Evolutionary conservation across 805 yeast genomes (phyloP), one percentile per base, ranked within the genome.

Genomic region (Candida nonsorbophila): DNA sequence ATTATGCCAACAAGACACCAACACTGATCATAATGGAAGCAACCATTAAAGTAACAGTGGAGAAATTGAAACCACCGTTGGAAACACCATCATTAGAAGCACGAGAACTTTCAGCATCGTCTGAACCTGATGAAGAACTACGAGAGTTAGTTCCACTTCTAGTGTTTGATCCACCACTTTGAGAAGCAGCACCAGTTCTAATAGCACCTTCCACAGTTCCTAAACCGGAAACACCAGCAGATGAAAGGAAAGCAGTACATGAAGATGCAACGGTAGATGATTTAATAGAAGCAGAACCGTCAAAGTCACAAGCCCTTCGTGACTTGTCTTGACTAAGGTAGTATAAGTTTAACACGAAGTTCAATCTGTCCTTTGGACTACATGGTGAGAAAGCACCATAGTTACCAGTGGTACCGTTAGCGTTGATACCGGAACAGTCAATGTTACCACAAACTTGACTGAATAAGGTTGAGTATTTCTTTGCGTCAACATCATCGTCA

Each of bases 151-250:
- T 36, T 20, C 44, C 42, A 25, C 53, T 36, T 14, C 40, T 38
- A 9, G 55, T 33, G 22, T 39, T 45, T 31, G 55, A 33, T 26
- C 41, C 40, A 20, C 41, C 49, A 20, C 64, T 34, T 20, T 40
- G 39, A 28, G 43, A 30, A 29, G 47, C 43, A 32, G 54, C 47
- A n/a, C n/a, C n/a, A n/a, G n/a, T n/a, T 22, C 35, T 33, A 22
- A 55, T 32, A 15, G 55, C 36, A 24, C 58, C 65, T 26, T 55
- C 49, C 33, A 78, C 66, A 16, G 74, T 37, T 33, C 86, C 85
- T 33, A 76, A 51, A 54, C 94, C 94, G 28, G 71, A 68, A 36
- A 70, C 38, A 52, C 94, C 94, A 43, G 88, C 87, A 42, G 77
- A 71, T 14, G 59, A 54, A 41, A 84, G 52, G 42, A 68, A 62